A percentile compares a stretch with the other conserved stretches of the same genome.
Conservation (phyloP, 2,329 filamentous ascomycete genomes). For the Fusarium sp. region DNA sequence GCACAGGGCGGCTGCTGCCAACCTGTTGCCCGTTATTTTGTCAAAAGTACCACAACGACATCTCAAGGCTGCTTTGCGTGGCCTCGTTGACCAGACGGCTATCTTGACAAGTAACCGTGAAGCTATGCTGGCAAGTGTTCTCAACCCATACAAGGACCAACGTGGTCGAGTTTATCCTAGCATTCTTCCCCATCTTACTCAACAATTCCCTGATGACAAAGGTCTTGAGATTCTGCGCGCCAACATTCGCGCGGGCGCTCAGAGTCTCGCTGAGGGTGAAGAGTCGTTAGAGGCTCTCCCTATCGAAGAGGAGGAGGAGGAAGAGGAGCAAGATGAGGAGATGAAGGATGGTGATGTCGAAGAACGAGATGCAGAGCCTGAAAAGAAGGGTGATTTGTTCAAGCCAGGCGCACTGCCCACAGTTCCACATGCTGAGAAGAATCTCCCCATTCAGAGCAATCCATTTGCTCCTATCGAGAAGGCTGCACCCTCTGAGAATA, state of each 20-base stretch:
- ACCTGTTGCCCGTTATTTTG: slow-evolving; percentile 71
- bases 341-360: slow-evolving; percentile 51
- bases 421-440: slow-evolving; percentile 32
- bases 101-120: slow-evolving; percentile 75
- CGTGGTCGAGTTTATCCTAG: slow-evolving; percentile 73
- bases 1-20: slow-evolving; percentile 65
- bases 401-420: slow-evolving; percentile 33
- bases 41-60: slow-evolving; percentile 70
- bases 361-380: slow-evolving; percentile 44
- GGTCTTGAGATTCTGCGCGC: slow-evolving; percentile 76
- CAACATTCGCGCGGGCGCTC: slow-evolving; percentile 59
- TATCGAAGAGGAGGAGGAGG: slow-evolving; percentile 47
- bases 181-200: slow-evolving; percentile 81
- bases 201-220: slow-evolving; percentile 69
- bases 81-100: slow-evolving; percentile 82
- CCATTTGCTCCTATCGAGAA: slow-evolving; percentile 48
- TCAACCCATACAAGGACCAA: slow-evolving; percentile 77
- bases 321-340: slow-evolving; percentile 51
- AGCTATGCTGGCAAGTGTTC: slow-evolving; percentile 81
- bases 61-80: slow-evolving; percentile 75
- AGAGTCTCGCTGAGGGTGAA: slow-evolving; percentile 34
- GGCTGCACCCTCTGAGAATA: slow-evolving; percentile 15
- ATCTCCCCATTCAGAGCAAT: slow-evolving; percentile 47
- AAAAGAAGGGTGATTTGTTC: slow-evolving; percentile 31
- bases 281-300: slow-evolving; percentile 37